Evolutionary conservation across 306 rosid genomes (phyloP).

Genomic region (Prosopis cineraria): DNA sequence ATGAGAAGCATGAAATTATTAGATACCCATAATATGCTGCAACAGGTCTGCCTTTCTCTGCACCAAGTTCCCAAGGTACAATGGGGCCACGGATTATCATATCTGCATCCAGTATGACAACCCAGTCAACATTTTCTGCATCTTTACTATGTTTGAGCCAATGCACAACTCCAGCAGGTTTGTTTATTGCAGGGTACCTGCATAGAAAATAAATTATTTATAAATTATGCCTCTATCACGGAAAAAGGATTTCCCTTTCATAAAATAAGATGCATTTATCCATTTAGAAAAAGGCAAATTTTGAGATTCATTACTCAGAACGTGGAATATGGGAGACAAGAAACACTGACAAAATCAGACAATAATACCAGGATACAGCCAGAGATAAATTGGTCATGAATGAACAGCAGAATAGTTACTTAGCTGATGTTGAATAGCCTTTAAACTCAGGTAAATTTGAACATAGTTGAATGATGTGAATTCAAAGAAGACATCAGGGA

Average conservation of each 20-base stretch:
- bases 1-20: slow-evolving; percentile 20
- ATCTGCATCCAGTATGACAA: slow-evolving; percentile 96
- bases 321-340: slow-evolving; percentile 7
- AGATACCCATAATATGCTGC: slow-evolving; percentile 92
- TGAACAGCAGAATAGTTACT: slow-evolving; percentile 20
- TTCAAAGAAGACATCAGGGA: not conserved
- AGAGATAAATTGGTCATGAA: slow-evolving; percentile 16
- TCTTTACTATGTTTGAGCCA: slow-evolving; percentile 94
- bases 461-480: slow-evolving; percentile 1
- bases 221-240: not conserved
- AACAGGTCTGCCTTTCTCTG: slow-evolving; percentile 94
- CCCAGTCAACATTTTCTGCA: slow-evolving; percentile 97
- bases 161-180: slow-evolving; percentile 95
- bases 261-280: not conserved
- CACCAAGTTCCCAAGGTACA: slow-evolving; percentile 97
- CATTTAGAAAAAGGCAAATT: not conserved
- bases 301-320: slow-evolving; percentile 10
- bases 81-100: slow-evolving; percentile 95
- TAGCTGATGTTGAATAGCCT: slow-evolving; percentile 28
- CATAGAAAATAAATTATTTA: slow-evolving; percentile 36
- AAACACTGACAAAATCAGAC: not conserved
- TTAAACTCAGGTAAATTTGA: not conserved
- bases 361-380: slow-evolving; percentile 1
- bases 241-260: slow-evolving; percentile 10
- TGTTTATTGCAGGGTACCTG: slow-evolving; percentile 99